Evolutionary conservation across 2,329 filamentous ascomycete genomes (phyloP).

Genomic region (Rosellinia necatrix): DNA sequence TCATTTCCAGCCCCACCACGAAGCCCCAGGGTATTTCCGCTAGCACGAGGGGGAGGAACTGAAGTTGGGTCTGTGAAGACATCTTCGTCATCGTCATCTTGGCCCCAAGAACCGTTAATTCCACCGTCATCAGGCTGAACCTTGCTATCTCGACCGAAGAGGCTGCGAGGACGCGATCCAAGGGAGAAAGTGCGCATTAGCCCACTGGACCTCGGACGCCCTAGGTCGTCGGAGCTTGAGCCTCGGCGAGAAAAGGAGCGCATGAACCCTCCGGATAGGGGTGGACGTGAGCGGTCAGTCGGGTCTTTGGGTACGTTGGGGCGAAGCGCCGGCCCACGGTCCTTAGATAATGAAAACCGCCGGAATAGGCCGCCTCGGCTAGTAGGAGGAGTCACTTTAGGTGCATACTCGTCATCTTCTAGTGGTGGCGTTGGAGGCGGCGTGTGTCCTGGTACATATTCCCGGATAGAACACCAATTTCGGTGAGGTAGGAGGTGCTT

Average conservation of each 20-base stretch:
- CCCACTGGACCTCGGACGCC: constrained; percentile 42
- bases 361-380: constrained; percentile 49
- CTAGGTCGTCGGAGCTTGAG: constrained; percentile 44
- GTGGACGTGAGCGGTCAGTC: constrained; percentile 52
- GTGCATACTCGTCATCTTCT: constrained; percentile 49
- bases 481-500: constrained; percentile 84
- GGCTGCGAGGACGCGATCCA: constrained; percentile 49
- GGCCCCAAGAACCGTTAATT: constrained; percentile 60
- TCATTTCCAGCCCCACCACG: constrained; percentile 45
- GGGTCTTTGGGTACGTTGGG: constrained; percentile 46
- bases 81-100: constrained; percentile 48
- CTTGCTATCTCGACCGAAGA: constrained; percentile 50
- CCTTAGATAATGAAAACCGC: constrained; percentile 49
- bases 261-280: constrained; percentile 52
- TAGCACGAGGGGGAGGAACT: constrained; percentile 32
- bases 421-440: constrained; percentile 70
- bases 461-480: constrained; percentile 93
- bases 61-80: constrained; percentile 16
- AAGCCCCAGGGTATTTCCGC: constrained; percentile 26
- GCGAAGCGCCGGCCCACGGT: constrained; percentile 43
- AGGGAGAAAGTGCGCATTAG: constrained; percentile 66
- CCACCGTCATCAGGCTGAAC: constrained; percentile 53
- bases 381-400: constrained; percentile 44
- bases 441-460: constrained; percentile 79
- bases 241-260: constrained; percentile 51